Base-by-base conservation (phyloP, 2,329 filamentous ascomycete genomes). In the Pyricularia sp. region DNA sequence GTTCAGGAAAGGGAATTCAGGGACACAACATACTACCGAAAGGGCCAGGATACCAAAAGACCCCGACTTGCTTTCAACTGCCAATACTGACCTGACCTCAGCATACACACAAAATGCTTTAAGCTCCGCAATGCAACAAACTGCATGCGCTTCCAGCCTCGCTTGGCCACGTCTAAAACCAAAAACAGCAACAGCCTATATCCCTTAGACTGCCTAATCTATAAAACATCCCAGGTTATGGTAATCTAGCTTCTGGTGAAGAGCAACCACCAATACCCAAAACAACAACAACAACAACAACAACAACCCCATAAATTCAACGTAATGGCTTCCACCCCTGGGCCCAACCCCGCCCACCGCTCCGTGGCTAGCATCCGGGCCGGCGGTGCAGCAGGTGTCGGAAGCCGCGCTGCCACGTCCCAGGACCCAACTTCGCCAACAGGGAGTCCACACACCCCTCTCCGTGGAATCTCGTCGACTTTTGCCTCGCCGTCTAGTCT, bases 401-500 rank as follows among this genome's bases (percentile, higher is more conserved):
- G 65, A 55, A 64, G 61, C 30, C 23, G 64, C 64, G 20, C 42
- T n/a, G 64, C 67, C 61, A 61, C 64, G 73, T 66, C 70, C n/a
- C 36, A 50, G 30, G 64, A 64, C 75, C 63, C 69, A 11, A 61
- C 58, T 17, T 61, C 58, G 17, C 58, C 58, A 26, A 61, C 58
- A 12, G 78, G 81, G 59, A 83, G 82, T 69, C 89, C 90, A 66
- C 86, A 88, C 72, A 92, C 90, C 10, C 89, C 87, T 69, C 77
- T 84, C 72, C 81, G 86, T 71, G 77, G 81, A 74, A 78, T 86
- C 73, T 76, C 88, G 36, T 80, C 87, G 66, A 78, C 82, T 36
- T 86, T 88, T 75, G 83, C 87, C 72, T 86, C 86, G 64, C 82
- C 88, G 72, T 85, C 88, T 70, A 79, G 88, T 74, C 78, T 91